These are phyloP conservation scores for peach (Prunus persica) DNA, from an alignment of 306 rosid genomes.

Conservation along the genomic window Prunus_persica_NCBIv2 NC_034015.1:17225501-17226000, in stretches of 20 bases:
- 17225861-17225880: not conserved
- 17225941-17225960: not conserved
- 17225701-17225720: slow-evolving; percentile 20
- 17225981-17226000: slow-evolving; percentile 68
- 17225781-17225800: slow-evolving; percentile 54
- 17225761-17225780: slow-evolving; percentile 54
- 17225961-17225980: slow-evolving; percentile 58
- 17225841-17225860: not conserved
- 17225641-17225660: not conserved
- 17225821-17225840: not conserved
- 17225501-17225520: slow-evolving; percentile 8
- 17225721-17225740: slow-evolving; percentile 35
- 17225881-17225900: not conserved
- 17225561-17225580: slow-evolving; percentile 5
- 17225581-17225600: slow-evolving; percentile 34
- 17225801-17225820: slow-evolving; percentile 77
- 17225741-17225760: slow-evolving; percentile 53
- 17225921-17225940: not conserved
- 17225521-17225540: slow-evolving; percentile 17
- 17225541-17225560: slow-evolving; percentile 14
- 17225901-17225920: not conserved
- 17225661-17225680: slow-evolving; percentile 33
- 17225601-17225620: slow-evolving; percentile 21
- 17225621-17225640: not conserved
- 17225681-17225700: slow-evolving; percentile 23